Evolutionary conservation across 306 rosid genomes (phyloP).

Genomic region (Clitoria ternatea): DNA sequence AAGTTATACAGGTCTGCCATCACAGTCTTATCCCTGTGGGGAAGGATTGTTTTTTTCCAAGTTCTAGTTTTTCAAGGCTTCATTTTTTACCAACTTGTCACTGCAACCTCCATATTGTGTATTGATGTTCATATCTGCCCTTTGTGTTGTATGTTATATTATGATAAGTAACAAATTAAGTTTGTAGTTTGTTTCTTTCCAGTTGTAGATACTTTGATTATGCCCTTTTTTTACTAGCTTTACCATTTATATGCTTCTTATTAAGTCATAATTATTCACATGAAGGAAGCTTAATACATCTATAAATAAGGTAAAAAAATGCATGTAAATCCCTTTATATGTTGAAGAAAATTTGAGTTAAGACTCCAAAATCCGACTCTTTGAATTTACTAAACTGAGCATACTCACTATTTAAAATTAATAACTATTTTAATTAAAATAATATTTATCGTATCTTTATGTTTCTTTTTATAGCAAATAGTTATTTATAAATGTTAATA

Average conservation of each 20-base stretch:
- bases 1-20: conserved; percentile 60
- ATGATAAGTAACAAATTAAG: conserved; percentile 42
- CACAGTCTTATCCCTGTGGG: conserved; percentile 34
- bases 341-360: too few species aligned
- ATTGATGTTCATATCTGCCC: conserved; percentile 30
- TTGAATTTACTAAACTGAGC: background rate
- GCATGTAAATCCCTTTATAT: too few species aligned
- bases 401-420: background rate
- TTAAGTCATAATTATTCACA: background rate
- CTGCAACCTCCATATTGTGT: conserved; percentile 38
- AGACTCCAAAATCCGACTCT: background rate
- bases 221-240: background rate
- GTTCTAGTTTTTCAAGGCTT: conserved; percentile 61
- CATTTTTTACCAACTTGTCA: conserved; percentile 45
- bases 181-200: too few species aligned
- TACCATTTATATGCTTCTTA: background rate
- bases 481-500: too few species aligned
- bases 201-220: background rate
- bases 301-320: background rate
- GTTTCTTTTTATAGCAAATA: too few species aligned
- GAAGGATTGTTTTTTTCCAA: conserved; percentile 64
- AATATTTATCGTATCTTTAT: too few species aligned
- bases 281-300: background rate
- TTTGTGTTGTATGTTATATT: conserved; percentile 45
- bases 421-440: too few species aligned